Percentiles rank a stretch among this genome's conserved stretches.
Evolutionary conservation across 768 basidiomycete species (phyloP).

Genomic region (Pulveroboletus ravenelii): DNA sequence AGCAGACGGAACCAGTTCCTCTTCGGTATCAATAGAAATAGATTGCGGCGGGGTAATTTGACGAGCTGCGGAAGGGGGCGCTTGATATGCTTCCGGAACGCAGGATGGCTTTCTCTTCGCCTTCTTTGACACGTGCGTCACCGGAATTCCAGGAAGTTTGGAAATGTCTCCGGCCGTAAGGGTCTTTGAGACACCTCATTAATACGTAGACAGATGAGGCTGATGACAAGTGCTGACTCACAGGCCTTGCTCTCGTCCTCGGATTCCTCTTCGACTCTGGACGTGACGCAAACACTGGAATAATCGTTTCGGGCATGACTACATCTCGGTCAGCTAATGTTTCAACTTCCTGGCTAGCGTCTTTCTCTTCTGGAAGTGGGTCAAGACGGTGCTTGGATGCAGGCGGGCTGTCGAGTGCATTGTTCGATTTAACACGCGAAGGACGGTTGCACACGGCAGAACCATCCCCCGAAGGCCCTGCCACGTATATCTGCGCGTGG

Average conservation of each 20-base stretch:
- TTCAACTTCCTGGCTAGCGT: neutral
- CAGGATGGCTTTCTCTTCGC: constrained; percentile 11
- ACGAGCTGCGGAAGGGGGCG: constrained; percentile 5
- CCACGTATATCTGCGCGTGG: constrained; percentile 1
- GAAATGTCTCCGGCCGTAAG: constrained; percentile 14
- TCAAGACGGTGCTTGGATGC: constrained; percentile 1
- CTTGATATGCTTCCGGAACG: constrained; percentile 10
- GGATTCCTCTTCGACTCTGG: constrained; percentile 22
- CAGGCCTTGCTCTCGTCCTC: constrained; percentile 21
- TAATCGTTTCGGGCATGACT: neutral
- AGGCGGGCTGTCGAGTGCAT: neutral
- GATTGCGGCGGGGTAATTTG: constrained; percentile 13
- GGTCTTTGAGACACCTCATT: constrained; percentile 16
- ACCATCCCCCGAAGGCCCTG: neutral
- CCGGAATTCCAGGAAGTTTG: constrained; percentile 12
- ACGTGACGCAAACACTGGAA: neutral
- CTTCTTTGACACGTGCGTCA: constrained; percentile 20
- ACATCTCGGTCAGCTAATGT: neutral
- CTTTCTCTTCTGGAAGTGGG: constrained; percentile 1
- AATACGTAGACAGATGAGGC: constrained; percentile 11
- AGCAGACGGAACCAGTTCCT: constrained; percentile 16
- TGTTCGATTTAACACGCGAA: neutral
- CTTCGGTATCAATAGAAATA: constrained; percentile 11
- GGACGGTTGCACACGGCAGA: neutral
- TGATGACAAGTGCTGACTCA: constrained; percentile 18